Base-by-base conservation (phyloP, 2,329 filamentous ascomycete genomes). In the Metarhizium album region DNA sequence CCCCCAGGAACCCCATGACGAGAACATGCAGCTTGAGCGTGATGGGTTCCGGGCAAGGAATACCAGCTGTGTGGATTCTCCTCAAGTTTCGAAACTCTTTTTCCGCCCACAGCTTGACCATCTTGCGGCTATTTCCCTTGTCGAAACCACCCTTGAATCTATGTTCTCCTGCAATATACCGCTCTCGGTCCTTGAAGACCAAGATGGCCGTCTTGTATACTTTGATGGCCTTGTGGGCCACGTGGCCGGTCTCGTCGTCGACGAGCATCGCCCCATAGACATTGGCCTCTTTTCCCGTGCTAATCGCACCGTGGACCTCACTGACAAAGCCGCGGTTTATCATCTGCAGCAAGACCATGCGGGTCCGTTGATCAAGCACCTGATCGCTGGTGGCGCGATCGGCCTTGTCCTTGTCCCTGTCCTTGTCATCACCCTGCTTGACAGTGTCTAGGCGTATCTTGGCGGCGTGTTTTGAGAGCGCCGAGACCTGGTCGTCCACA, bases 31-130 rank as follows among this genome's bases (percentile, higher is more conserved):
- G 78, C 62, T 91, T 90, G 47, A 98, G 81, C 60, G 85, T 84
- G 53, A 97, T 75, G 3, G 93, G 90, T 64, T 95, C 88, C 0
- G 93, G 93, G 58, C 87, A 95, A 5, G 90, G 86, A 50, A 98
- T 95, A 7, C 87, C 88, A 7, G 90, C 86, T 5, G 81, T 74
- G 67, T 94, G 75, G 55, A 98, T 84, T 51, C 93, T 79, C 58
- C 89, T 84, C 62, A 98, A 70, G 69, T 98, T 98, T 42, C 93
- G 82, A 73, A 94, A 95, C 70, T 98, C 93, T 71, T 98, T 98
- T 71, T 98, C 91, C 0, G 94, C 94, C 93, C 93, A 98, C 23
- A 96, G 76, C 69, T 95, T 95, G 58, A 98, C 91, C 91, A 97
- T 97, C 58, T 91, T 90, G 46, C 90, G 82, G 71, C 90, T 95